A percentile compares a stretch with the other conserved stretches of the same genome.
phyloP scores from a whole-genome alignment of 2,329 filamentous ascomycete genomes.

The Aspergillus sp. region DNA sequence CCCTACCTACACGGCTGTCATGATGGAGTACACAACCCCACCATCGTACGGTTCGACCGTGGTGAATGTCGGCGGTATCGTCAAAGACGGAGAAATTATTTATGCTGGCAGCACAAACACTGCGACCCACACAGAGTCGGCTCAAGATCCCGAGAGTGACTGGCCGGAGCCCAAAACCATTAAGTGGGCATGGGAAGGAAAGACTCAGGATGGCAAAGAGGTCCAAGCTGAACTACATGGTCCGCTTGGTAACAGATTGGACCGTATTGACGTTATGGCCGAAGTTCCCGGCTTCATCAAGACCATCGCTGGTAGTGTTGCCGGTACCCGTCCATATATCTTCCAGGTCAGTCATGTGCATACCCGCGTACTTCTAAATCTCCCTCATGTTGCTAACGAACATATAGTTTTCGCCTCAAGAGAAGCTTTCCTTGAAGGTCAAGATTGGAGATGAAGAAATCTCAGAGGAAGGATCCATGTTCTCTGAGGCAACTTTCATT shows the following conservation, averaged over 20 bases:
- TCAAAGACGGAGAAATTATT: conserved; percentile 77
- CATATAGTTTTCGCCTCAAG: conserved; percentile 65
- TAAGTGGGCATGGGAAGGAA: conserved; percentile 76
- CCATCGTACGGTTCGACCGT: conserved; percentile 84
- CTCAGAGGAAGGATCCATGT: conserved; percentile 74
- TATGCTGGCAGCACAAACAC: conserved; percentile 66
- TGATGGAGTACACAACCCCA: conserved; percentile 97
- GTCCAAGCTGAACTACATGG: conserved; percentile 70
- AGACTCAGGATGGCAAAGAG: conserved; percentile 71
- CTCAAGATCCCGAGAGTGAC: conserved; percentile 72
- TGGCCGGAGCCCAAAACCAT: conserved; percentile 84
- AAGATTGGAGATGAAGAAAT: conserved; percentile 79
- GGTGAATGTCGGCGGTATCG: conserved; percentile 80
- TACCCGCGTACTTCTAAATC: neutral
- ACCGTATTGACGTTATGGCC: conserved; percentile 92
- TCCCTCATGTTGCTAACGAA: conserved; percentile 10
- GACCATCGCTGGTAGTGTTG: conserved; percentile 82
- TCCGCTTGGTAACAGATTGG: conserved; percentile 65
- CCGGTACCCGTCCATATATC: conserved; percentile 94
- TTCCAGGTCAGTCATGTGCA: conserved; percentile 68
- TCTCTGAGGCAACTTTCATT: conserved; percentile 96
- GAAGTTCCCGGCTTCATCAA: conserved; percentile 96
- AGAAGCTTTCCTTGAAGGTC: conserved; percentile 72
- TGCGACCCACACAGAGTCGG: conserved; percentile 67
- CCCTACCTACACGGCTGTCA: conserved; percentile 76